These are phyloP conservation scores for Dinochytrium kinnereticum DNA, from an alignment of 371 early-diverging fungal species.

Conservation along the genomic window DNA sequence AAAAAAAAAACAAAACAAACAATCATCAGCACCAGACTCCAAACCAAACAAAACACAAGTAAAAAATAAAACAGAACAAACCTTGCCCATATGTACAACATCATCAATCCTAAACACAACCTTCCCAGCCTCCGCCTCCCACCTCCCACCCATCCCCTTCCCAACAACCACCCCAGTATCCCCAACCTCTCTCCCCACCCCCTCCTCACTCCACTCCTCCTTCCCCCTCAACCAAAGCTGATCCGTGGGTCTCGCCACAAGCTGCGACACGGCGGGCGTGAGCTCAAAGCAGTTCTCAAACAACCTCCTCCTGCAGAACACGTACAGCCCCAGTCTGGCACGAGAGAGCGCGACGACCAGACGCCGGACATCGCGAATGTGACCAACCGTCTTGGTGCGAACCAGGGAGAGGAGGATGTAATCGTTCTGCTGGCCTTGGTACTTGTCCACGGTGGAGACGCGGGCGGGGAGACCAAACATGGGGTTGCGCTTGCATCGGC, in stretches of 20 bases:
- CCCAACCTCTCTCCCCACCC: constrained; percentile 27
- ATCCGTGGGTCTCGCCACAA: constrained; percentile 50
- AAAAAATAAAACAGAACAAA: constrained; percentile 28
- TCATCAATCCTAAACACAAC: constrained; percentile 36
- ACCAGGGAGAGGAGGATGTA: constrained; percentile 94
- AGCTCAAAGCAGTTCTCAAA: constrained; percentile 83
- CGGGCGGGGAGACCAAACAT: constrained; percentile 73
- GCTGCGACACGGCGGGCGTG: constrained; percentile 63
- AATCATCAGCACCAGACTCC: neutral
- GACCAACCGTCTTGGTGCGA: constrained; percentile 86
- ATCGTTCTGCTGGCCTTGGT: constrained; percentile 94
- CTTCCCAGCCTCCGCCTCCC: constrained; percentile 33
- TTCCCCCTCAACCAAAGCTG: constrained; percentile 62
- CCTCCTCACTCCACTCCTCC: constrained; percentile 64
- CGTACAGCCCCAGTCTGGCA: constrained; percentile 91
- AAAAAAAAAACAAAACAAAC: constrained; percentile 35
- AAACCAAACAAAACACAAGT: neutral
- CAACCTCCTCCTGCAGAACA: constrained; percentile 76
- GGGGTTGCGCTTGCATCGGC: constrained; percentile 82
- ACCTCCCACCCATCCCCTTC: neutral
- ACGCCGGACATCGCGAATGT: constrained; percentile 88
- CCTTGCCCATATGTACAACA: constrained; percentile 51
- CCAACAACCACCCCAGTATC: constrained; percentile 25
- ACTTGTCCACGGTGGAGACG: constrained; percentile 91
- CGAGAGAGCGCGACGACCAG: constrained; percentile 90